Conservation (phyloP, 345 rosid genomes). For the Mangifera indica region DNA sequence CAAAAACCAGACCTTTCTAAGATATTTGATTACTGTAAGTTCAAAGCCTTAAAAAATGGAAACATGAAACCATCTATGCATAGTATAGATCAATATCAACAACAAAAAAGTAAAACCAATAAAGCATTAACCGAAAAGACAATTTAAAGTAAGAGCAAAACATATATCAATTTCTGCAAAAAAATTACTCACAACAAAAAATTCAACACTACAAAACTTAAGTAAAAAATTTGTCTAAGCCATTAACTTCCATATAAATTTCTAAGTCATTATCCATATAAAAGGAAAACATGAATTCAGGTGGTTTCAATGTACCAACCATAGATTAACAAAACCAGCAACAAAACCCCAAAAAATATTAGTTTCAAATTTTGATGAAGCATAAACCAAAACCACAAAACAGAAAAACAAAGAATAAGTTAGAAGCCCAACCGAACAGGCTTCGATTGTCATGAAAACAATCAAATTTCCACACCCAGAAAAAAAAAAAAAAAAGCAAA, state of each 20-base stretch:
- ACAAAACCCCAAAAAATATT: background rate
- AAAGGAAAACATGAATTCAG: background rate
- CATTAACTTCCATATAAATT: background rate
- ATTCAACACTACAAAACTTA: background rate
- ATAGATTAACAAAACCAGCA: conserved; percentile 2
- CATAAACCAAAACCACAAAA: background rate
- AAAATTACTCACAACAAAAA: background rate
- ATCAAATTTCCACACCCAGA: background rate
- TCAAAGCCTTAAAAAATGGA: background rate
- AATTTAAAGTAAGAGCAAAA: conserved; percentile 1
- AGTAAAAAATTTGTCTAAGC: background rate
- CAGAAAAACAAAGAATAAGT: background rate
- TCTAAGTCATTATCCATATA: background rate
- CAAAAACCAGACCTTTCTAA: conserved; percentile 18
- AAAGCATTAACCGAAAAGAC: background rate
- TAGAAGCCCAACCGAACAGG: background rate
- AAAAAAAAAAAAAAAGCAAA: background rate
- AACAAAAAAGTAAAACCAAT: background rate
- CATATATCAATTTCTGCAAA: background rate
- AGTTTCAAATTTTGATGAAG: background rate
- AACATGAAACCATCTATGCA: background rate
- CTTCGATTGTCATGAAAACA: background rate
- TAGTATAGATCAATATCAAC: background rate
- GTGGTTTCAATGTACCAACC: background rate
- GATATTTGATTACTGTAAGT: conserved; percentile 6